Evolutionary conservation across 768 basidiomycete genomes (phyloP), one percentile per base, ranked within the genome.

Genomic region (Suillus tomentosus): DNA sequence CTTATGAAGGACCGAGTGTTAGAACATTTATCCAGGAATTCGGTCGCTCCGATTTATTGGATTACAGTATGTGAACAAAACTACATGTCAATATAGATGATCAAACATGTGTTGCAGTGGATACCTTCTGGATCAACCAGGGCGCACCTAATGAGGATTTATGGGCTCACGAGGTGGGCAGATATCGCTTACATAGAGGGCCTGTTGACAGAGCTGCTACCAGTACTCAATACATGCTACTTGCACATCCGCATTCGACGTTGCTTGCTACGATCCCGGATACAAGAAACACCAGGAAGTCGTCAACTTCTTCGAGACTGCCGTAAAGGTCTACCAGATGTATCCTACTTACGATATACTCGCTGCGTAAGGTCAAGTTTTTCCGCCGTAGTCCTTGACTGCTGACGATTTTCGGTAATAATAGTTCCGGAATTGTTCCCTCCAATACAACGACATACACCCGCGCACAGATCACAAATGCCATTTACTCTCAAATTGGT

Each of bases 171-270:
- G 89, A 91, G 77, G 85, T 85, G 51, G 56, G 68, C 62, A n/a
- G 22, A 51, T 31, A 0, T 22, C 37, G 9, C 1, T 34, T 19
- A 34, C 50, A 19, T 27, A 5, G 17, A 19, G 17, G 39, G 27
- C 51, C 61, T 58, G n/a, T 47, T 34, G 17, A 14, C 37, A 15
- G 34, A 37, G 64, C 36, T 40, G 56, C 56, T 10, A 27, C 13
- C 55, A 87, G 84, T 89, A 87, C 72, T 86, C 86, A 36, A 90
- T 87, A 71, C 88, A 89, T 66, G 87, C 86, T 39, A 91, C 89
- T 4, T 90, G 90, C 76, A 90, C 87, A 22, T 89, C 89, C 15
- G 91, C 90, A 4, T 92, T 90, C 67, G 86, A 93, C 68, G 77
- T 87, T 37, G 81, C 83, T 31, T 92, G 91, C 75, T 92, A 91